Percentiles rank a stretch among this genome's conserved stretches.
These are phyloP conservation scores for Avena insularis DNA, from an alignment of 176 grass and related monocot genomes.

Conservation along the genomic window DNA sequence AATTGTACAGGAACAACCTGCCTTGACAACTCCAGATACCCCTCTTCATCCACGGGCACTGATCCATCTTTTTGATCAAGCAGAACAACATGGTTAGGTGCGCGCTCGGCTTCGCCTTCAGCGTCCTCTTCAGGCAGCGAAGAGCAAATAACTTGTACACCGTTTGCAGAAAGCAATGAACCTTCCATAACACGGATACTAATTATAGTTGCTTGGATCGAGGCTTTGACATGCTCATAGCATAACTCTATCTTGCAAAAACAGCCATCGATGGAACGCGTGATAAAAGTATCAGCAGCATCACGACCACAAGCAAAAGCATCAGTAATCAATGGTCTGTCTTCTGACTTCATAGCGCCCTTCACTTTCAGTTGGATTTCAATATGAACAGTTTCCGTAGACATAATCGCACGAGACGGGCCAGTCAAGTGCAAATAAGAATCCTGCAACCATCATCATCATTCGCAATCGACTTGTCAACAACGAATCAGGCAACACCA, in stretches of 20 bases:
- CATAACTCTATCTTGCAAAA: neutral
- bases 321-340: neutral
- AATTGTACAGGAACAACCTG: neutral
- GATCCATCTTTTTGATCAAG: neutral
- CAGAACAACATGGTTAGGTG: neutral
- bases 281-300: neutral
- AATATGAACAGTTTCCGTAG: neutral
- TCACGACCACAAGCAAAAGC: neutral
- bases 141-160: neutral
- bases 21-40: neutral
- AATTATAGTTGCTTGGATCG: neutral
- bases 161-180: neutral
- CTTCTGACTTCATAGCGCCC: neutral
- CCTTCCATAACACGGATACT: neutral
- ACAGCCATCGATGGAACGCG: neutral
- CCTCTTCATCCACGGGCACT: neutral
- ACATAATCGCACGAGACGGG: neutral
- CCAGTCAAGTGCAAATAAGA: neutral
- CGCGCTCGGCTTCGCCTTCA: neutral
- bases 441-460: neutral
- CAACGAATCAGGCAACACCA: neutral
- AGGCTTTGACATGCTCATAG: neutral
- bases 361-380: neutral
- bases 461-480: neutral
- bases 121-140: neutral